Evolutionary conservation across 768 basidiomycete species (phyloP).

Genomic region (Peribolospora kevripleyi): DNA sequence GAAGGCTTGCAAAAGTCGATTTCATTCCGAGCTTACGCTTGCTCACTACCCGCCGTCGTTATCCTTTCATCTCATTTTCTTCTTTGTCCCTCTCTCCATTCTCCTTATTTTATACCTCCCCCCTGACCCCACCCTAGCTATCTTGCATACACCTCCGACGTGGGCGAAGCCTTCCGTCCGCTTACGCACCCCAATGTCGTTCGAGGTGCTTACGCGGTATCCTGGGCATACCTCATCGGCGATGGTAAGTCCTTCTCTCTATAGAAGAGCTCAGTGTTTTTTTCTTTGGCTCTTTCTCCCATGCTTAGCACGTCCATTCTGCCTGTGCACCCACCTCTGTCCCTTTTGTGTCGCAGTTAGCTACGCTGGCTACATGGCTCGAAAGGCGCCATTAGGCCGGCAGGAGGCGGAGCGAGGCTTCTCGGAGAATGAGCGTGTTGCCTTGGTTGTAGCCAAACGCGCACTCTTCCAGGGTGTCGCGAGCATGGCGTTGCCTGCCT

Average conservation of each 20-base stretch:
- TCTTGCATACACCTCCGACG: conserved; percentile 39
- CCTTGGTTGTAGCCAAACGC: neutral
- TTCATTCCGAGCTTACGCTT: no score
- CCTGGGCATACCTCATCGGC: conserved; percentile 53
- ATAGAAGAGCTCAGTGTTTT: no score
- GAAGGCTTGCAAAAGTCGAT: no score
- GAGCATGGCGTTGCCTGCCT: conserved; percentile 35
- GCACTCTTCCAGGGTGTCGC: conserved; percentile 48
- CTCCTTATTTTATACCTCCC: no score
- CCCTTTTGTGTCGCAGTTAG: neutral
- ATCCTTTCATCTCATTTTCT: no score
- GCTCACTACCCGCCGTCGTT: no score
- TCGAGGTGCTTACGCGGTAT: conserved; percentile 52
- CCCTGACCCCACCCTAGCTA: no score
- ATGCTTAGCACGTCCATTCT: conserved; percentile 28
- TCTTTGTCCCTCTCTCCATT: no score
- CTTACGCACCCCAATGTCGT: conserved; percentile 48
- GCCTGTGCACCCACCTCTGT: neutral
- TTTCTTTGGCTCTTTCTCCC: conserved; percentile 30
- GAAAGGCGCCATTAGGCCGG: no score
- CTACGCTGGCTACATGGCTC: no score
- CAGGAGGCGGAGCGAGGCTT: neutral
- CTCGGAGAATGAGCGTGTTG: neutral
- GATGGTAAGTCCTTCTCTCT: conserved; percentile 24
- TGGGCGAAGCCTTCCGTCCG: conserved; percentile 62